Base-by-base conservation (phyloP, 306 rosid species). In the Begonia fuchsioides region DNA sequence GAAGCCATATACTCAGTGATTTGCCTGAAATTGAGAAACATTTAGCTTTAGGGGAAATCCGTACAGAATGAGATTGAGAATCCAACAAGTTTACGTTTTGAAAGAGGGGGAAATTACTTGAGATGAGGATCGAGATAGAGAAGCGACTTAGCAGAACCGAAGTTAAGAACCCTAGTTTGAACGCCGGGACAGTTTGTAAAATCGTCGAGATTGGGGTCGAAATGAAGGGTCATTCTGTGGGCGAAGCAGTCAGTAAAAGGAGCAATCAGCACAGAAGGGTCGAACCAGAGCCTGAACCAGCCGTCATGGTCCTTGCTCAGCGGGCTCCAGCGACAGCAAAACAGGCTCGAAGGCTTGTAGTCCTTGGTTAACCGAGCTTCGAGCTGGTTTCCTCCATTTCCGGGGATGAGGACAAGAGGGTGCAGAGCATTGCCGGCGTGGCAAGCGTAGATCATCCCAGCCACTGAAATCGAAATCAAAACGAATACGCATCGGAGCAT, bases 231-330 rank as follows among this genome's bases (percentile, higher is more conserved):
- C 97, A 90, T 90, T 13, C 95, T 83, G 4, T 65, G 62, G 17
- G 93, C 93, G 52, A 90, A 90, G 68, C 97, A 90, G 17, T 56
- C 40, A 15, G 95, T 76, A 55, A 81, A 84, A 2, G 97, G 90
- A 50, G 77, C 67, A 12, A 81, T 54, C 0, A 90, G 67, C 15
- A 90, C 93, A 2, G 35, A 49, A 12, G 79, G 74, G 69, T 82
- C 86, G 62, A 90, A 84, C 97, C 95, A 90, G 0, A 84, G 52
- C 62, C 97, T 74, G 78, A 74, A 90, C 97, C 95, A 90, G 0
- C 84, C 83, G 3, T 83, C 57, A 38, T 71, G 46, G 19, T 55
- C 58, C 72, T 75, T 76, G 13, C 1, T 1, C 16, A 58, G 15
- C 9, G 93, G 97, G 57, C 81, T 63, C 86, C 87, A 86, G 1